Conservation (phyloP, 345 rosid species). For the Acer negundo region DNA sequence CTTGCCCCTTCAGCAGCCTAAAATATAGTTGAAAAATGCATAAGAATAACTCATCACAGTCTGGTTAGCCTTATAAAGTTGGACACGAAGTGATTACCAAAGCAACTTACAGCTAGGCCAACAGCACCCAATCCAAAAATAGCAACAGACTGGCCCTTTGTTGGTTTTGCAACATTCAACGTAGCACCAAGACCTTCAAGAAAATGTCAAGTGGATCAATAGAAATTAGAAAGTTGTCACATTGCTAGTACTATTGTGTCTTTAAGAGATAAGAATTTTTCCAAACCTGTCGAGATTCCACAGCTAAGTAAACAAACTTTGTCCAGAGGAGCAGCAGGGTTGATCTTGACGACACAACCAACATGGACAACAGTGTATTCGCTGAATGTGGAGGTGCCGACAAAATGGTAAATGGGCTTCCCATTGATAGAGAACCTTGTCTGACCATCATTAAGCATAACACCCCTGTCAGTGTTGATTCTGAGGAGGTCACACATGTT, state of each 20-base stretch:
- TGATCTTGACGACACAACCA: slow-evolving; percentile 73
- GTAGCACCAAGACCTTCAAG: slow-evolving; percentile 68
- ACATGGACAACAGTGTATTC: slow-evolving; percentile 84
- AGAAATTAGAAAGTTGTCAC: not conserved
- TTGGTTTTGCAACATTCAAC: slow-evolving; percentile 75
- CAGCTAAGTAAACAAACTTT: slow-evolving; percentile 81
- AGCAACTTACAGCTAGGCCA: slow-evolving; percentile 60
- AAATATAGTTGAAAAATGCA: not conserved
- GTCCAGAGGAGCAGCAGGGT: slow-evolving; percentile 79
- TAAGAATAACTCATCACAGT: not conserved
- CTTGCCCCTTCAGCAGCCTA: slow-evolving; percentile 92
- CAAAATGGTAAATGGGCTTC: slow-evolving; percentile 68
- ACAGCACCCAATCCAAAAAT: slow-evolving; percentile 79
- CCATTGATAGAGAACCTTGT: slow-evolving; percentile 72
- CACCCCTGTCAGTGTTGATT: slow-evolving; percentile 73
- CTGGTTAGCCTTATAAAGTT: not conserved
- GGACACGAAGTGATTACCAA: not conserved
- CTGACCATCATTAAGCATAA: slow-evolving; percentile 66
- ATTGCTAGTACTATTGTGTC: not conserved
- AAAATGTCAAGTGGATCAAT: not conserved
- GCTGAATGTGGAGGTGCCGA: slow-evolving; percentile 81
- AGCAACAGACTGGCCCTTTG: slow-evolving; percentile 64
- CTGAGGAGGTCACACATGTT: slow-evolving; percentile 88
- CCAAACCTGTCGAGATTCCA: slow-evolving; percentile 68
- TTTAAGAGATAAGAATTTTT: not conserved